These are phyloP conservation scores for Penicillium sclerotiorum DNA, from an alignment of 2,329 filamentous ascomycete species.

Conservation along the genomic window DNA sequence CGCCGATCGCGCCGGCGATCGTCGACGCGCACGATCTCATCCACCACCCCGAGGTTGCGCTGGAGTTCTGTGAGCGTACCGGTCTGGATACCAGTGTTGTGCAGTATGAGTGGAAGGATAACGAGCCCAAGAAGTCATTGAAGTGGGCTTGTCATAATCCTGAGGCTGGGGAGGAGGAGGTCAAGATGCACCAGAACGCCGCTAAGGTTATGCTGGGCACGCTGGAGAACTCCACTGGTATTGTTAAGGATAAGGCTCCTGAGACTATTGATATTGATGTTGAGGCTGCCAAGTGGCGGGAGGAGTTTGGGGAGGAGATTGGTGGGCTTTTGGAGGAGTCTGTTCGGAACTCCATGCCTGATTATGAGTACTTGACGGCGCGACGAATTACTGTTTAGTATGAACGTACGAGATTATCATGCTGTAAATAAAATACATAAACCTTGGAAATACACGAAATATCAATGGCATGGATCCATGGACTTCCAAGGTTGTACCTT, in stretches of 20 bases:
- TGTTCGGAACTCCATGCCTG: constrained; percentile 38
- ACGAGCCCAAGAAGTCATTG: constrained; percentile 8
- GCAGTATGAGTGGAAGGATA: constrained; percentile 36
- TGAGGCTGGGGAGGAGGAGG: background rate
- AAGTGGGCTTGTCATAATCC: background rate
- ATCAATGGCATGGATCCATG: too few relatives aligned
- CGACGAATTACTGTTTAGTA: constrained; percentile 15
- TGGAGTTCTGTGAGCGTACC: constrained; percentile 28
- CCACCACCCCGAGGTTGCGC: constrained; percentile 32
- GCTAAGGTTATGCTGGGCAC: constrained; percentile 30
- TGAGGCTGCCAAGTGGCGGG: constrained; percentile 39
- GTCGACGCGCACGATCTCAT: constrained; percentile 46
- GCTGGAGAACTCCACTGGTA: constrained; percentile 33
- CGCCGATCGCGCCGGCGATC: constrained; percentile 29
- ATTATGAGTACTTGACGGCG: constrained; percentile 43
- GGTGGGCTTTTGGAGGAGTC: constrained; percentile 27
- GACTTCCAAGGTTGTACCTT: too few relatives aligned
- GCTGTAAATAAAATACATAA: too few relatives aligned
- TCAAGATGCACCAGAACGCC: background rate
- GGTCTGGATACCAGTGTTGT: constrained; percentile 37
- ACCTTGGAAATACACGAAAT: too few relatives aligned
- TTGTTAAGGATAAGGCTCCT: constrained; percentile 36
- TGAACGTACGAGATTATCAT: too few relatives aligned
- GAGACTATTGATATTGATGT: constrained; percentile 34
- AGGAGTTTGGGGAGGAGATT: constrained; percentile 36